Base-by-base conservation (phyloP, 2,329 filamentous ascomycete genomes). In the Fusarium sp. region DNA sequence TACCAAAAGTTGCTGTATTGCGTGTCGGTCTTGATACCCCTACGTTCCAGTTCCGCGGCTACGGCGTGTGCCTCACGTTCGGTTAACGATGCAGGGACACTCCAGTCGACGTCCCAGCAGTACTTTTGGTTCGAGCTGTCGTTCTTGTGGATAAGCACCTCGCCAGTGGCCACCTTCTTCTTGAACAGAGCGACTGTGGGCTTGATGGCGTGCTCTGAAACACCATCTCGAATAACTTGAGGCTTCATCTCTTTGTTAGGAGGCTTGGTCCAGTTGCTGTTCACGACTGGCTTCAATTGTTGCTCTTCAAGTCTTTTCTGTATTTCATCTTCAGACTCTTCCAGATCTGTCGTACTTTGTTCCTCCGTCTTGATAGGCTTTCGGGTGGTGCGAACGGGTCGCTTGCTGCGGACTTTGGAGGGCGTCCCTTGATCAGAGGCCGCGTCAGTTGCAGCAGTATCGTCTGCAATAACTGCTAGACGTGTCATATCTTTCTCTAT, bases 1-100 rank as follows among this genome's bases (percentile, higher is more conserved):
- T 72, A 71, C 71, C 71, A 73, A 46, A 75, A 72, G 46, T 68
- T 73, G 39, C 37, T 52, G 48, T 65, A 65, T 40, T 71, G 70
- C 10, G 4, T 51, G 22, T 55, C 61, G 13, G 56, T 57, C 37
- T 58, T 62, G 54, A 70, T 58, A 10, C 63, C 67, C 11, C 61
- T 68, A 33, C 56, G 47, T 14, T 45, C n/a, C 14, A 72, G 49
- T 43, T 74, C 68, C 13, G 59, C 51, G 37, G 58, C 55, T 17
- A 70, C 43, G 20, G 62, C 68, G 15, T 41, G 37, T 20, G 56
- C 56, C 19, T 26, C 26, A 7, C 55, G 59, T 33, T 69, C 53
- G 7, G 32, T 56, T 15, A 49, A 49, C 10, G 56, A 33, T 14
- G 48, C 20, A 15, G 56, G 62, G 28, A 46, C 52, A 19, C 37